Percentiles rank a stretch among this genome's conserved stretches.
These are phyloP conservation scores for Podospora sp. DNA, from an alignment of 495 filamentous ascomycete genomes.

Conservation along the genomic window DNA sequence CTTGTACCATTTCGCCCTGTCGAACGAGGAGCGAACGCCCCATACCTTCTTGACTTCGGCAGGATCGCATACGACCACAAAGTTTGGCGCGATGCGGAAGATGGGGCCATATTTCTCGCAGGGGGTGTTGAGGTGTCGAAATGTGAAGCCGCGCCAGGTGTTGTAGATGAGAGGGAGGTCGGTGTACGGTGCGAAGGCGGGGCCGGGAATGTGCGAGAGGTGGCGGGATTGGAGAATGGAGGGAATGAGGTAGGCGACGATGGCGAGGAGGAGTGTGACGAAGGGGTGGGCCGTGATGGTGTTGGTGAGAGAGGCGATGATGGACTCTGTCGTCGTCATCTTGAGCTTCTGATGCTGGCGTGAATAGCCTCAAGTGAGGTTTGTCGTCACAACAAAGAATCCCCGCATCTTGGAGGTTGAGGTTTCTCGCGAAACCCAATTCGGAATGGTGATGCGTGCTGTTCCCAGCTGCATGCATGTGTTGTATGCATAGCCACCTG, in stretches of 20 bases:
- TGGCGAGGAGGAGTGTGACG: background rate
- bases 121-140: background rate
- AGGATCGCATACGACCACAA: constrained; percentile 5
- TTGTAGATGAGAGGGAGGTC: constrained; percentile 8
- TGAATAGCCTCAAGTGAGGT: too few relatives aligned
- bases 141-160: constrained; percentile 5
- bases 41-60: constrained; percentile 11
- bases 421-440: too few relatives aligned
- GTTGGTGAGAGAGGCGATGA: background rate
- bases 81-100: constrained; percentile 18
- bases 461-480: too few relatives aligned
- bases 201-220: constrained; percentile 1
- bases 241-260: background rate
- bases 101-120: constrained; percentile 2
- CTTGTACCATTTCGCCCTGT: constrained; percentile 16
- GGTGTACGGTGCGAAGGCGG: background rate
- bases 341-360: too few relatives aligned
- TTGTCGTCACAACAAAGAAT: too few relatives aligned
- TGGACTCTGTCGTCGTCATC: too few relatives aligned
- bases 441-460: too few relatives aligned
- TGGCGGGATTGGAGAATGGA: background rate
- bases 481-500: too few relatives aligned
- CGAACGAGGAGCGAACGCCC: constrained; percentile 11
- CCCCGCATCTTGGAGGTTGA: too few relatives aligned
- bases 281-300: background rate